Evolutionary conservation across 2,329 filamentous ascomycete genomes (phyloP), one percentile per base, ranked within the genome.

Genomic region (Colletotrichum echinochloae): DNA sequence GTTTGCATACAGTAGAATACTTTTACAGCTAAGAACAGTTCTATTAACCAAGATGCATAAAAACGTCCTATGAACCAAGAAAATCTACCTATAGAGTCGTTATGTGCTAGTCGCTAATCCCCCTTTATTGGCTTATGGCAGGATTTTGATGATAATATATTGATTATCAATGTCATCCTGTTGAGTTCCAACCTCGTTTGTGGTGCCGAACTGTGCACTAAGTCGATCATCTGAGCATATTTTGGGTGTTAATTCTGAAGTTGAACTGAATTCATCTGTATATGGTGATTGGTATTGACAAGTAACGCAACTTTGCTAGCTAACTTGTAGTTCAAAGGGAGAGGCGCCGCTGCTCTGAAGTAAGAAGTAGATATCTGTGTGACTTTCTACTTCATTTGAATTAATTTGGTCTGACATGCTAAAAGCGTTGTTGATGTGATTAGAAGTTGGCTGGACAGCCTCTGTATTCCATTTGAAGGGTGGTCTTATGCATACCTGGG

Each of bases 131-230:
- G 37, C 16, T 56, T 2, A 56, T 2, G 4, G 56, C 11, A 28
- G 56, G 46, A 48, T 41, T 60, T 60, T 60, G 7, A 60, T 5
- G 2, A 60, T 6, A 46, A 60, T 60, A 33, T 2, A 60, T 44
- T 2, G 2, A 48, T 60, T 0, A 48, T 60, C 1, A 60, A 23
- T 46, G n/a, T 26, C 11, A 14, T 48, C 5, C 39, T 60, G 0
- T 60, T 60, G 2, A 23, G 28, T 35, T 30, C 16, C 1, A 60
- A 5, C 28, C 39, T 46, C 9, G 7, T 48, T 5, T 1, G 33
- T 60, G 2, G 1, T 60, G 2, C 14, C 11, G 2, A 60, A 60
- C 18, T 26, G 2, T 33, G 8, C 12, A 23, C 26, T 46, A 0
- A 18, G 18, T 30, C 3, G 1, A 48, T 60, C 1, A 44, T 60